Percentiles rank a stretch among this genome's conserved stretches.
Evolutionary conservation across 176 grass and related monocot genomes (phyloP).

Genomic region (Leersia perrieri): DNA sequence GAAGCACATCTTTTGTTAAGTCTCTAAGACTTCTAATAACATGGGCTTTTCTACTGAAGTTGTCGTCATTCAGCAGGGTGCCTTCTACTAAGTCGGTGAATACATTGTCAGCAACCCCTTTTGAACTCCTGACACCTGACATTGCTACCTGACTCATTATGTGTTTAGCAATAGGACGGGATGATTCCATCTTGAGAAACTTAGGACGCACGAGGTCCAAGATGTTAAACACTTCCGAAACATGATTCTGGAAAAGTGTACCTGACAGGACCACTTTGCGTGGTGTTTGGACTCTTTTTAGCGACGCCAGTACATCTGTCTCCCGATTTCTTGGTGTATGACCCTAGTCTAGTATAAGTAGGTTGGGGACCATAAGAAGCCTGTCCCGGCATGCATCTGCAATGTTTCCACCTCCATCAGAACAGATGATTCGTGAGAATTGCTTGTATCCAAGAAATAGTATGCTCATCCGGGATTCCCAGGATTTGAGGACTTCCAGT

Average conservation of each 20-base stretch:
- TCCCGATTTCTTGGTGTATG: conserved; percentile 91
- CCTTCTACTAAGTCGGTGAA: conserved; percentile 70
- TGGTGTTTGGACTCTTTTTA: conserved; percentile 80
- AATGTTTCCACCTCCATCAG: conserved; percentile 38
- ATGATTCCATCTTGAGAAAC: conserved; percentile 72
- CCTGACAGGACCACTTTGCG: conserved; percentile 96
- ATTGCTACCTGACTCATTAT: conserved; percentile 81
- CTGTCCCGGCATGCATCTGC: conserved; percentile 73
- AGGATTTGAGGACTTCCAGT: conserved; percentile 70
- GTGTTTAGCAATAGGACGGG: conserved; percentile 58
- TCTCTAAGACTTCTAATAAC: conserved; percentile 88
- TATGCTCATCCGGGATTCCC: conserved; percentile 85
- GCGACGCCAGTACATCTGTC: conserved; percentile 70
- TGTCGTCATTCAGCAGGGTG: conserved; percentile 62
- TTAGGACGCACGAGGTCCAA: conserved; percentile 91
- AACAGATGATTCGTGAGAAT: conserved; percentile 71
- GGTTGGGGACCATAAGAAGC: conserved; percentile 72
- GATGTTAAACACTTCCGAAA: conserved; percentile 83
- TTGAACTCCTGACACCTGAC: conserved; percentile 44
- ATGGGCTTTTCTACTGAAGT: conserved; percentile 79
- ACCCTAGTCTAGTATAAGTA: conserved; percentile 93
- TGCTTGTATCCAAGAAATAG: conserved; percentile 95
- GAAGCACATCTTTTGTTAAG: conserved; percentile 85
- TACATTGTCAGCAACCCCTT: conserved; percentile 31
- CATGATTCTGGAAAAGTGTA: conserved; percentile 95